A percentile compares a stretch with the other conserved stretches of the same genome.
Conservation (phyloP, 495 filamentous ascomycete species). For the Aspergillus avenaceus region DNA sequence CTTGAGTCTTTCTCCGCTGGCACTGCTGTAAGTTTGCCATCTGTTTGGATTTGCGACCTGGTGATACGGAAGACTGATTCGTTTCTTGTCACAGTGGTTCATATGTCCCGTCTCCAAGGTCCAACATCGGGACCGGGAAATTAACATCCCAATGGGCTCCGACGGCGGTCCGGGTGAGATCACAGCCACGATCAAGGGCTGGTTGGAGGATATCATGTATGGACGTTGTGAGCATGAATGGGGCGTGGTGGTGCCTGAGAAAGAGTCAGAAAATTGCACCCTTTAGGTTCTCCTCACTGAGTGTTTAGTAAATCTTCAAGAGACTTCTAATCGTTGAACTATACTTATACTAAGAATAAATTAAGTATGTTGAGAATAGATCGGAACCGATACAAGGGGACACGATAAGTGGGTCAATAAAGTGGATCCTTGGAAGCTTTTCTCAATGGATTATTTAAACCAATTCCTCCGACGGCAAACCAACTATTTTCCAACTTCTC, state of each 20-base stretch:
- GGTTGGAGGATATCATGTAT: constrained; percentile 12
- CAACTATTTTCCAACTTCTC: too few species aligned
- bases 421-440: too few species aligned
- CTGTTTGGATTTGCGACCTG: background rate
- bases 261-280: too few species aligned
- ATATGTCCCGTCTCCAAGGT: constrained; percentile 5
- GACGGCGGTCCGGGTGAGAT: constrained; percentile 1
- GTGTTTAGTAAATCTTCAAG: too few species aligned
- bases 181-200: constrained; percentile 5
- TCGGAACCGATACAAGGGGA: too few species aligned
- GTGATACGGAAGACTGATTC: background rate
- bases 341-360: too few species aligned
- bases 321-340: too few species aligned
- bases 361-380: too few species aligned
- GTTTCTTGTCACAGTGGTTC: constrained; percentile 2
- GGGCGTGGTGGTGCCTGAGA: constrained; percentile 5
- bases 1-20: constrained; percentile 10
- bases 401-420: too few species aligned
- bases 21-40: constrained; percentile 6
- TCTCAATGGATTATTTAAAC: too few species aligned
- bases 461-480: too few species aligned
- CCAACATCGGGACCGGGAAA: background rate
- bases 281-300: too few species aligned
- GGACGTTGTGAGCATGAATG: constrained; percentile 6
- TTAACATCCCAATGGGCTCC: constrained; percentile 1